Evolutionary conservation across 2,329 filamentous ascomycete genomes (phyloP).

Genomic region (Neoascochyta sp.): DNA sequence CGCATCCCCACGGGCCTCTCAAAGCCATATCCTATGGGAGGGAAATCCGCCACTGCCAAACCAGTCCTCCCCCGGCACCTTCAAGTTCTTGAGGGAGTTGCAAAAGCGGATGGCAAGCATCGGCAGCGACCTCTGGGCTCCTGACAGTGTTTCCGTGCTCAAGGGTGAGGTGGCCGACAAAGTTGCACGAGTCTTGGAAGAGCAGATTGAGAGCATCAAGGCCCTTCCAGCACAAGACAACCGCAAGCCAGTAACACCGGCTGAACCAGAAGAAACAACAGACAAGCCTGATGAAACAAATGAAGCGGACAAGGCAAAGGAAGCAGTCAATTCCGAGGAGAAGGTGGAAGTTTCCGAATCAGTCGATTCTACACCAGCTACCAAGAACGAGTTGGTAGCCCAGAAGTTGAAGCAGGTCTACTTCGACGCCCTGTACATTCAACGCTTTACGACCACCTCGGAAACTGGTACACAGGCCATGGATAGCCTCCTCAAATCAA

Average conservation of each 20-base stretch:
- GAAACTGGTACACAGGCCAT: slow-evolving; percentile 22
- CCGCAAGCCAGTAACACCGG: neutral
- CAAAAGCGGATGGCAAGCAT: slow-evolving; percentile 63
- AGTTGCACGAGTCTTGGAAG: slow-evolving; percentile 41
- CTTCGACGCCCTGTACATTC: slow-evolving; percentile 46
- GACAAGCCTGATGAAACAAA: slow-evolving; percentile 3
- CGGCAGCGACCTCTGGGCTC: slow-evolving; percentile 80
- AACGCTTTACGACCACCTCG: slow-evolving; percentile 18
- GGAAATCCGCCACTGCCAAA: slow-evolving; percentile 69
- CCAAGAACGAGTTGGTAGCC: slow-evolving; percentile 11
- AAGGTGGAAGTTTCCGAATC: slow-evolving; percentile 9
- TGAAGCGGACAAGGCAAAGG: neutral
- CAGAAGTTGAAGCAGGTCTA: slow-evolving; percentile 38
- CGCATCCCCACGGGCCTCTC: slow-evolving; percentile 48
- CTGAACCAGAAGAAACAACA: neutral
- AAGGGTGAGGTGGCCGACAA: slow-evolving; percentile 56
- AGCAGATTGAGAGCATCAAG: slow-evolving; percentile 36
- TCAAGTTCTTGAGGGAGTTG: slow-evolving; percentile 66
- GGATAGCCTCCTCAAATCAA: slow-evolving; percentile 22
- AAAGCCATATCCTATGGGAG: slow-evolving; percentile 73
- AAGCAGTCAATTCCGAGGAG: slow-evolving; percentile 11
- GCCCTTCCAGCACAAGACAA: neutral
- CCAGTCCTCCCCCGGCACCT: slow-evolving; percentile 72
- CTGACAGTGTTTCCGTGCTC: slow-evolving; percentile 59
- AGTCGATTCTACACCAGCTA: slow-evolving; percentile 6